Conservation (phyloP, 2,329 filamentous ascomycete genomes). For the Xylariaceae sp. region DNA sequence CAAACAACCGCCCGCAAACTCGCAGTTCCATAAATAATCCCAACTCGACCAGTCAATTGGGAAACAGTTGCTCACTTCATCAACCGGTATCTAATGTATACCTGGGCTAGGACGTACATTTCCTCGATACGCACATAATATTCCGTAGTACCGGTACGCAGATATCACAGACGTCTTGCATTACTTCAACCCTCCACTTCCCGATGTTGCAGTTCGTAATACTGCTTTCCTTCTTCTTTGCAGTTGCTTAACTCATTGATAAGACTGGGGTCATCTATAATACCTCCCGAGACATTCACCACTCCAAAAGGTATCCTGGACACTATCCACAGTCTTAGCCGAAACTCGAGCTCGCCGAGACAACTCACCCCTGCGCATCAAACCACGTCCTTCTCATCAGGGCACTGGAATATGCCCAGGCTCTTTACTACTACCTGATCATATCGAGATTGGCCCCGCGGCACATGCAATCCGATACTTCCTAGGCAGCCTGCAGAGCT, state of each 20-base stretch:
- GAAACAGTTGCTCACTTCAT: conserved; percentile 12
- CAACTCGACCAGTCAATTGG: conserved; percentile 22
- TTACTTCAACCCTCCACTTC: conserved; percentile 12
- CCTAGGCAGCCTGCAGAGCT: conserved; percentile 41
- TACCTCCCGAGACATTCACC: background rate
- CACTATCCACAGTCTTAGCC: conserved; percentile 1
- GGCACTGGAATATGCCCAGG: conserved; percentile 13
- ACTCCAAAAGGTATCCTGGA: conserved; percentile 8
- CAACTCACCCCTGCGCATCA: conserved; percentile 34
- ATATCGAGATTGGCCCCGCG: conserved; percentile 23
- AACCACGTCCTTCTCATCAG: conserved; percentile 41
- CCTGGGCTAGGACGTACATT: too few relatives aligned
- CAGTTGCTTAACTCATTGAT: conserved; percentile 2
- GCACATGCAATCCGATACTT: conserved; percentile 37
- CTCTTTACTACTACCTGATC: conserved; percentile 28
- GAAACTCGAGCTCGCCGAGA: conserved; percentile 35
- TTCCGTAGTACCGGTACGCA: too few relatives aligned
- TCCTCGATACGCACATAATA: too few relatives aligned
- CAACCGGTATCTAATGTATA: background rate
- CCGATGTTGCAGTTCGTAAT: conserved; percentile 16
- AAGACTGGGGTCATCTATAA: background rate
- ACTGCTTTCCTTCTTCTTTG: conserved; percentile 19
- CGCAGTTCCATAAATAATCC: conserved; percentile 27
- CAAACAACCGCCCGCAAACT: conserved; percentile 28
- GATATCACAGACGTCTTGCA: conserved; percentile 7